phyloP scores from a whole-genome alignment of 1,139 yeast genomes.

The Candida dubliniensis region DNA sequence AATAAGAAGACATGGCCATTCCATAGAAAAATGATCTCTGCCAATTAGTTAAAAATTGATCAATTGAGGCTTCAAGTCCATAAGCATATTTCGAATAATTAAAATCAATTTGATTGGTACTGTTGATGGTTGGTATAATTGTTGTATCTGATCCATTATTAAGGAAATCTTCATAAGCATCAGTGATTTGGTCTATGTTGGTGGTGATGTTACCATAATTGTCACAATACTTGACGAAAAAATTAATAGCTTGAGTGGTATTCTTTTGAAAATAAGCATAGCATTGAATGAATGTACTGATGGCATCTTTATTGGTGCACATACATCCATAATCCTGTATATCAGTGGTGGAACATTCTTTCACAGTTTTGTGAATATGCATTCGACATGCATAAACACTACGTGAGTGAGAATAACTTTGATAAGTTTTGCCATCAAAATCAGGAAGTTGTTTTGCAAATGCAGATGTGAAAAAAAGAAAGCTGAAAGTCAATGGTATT shows the following conservation, averaged over 20 bases:
- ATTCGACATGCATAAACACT: conserved; percentile 6
- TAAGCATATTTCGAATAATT: conserved; percentile 6
- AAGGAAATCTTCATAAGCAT: conserved; percentile 20
- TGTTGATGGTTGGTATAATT: conserved; percentile 19
- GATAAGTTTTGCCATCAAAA: conserved; percentile 3
- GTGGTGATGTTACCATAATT: conserved; percentile 13
- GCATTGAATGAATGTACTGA: conserved; percentile 19
- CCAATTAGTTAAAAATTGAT: conserved; percentile 33
- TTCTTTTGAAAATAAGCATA: conserved; percentile 6
- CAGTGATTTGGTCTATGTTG: conserved; percentile 17
- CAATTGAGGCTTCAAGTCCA: conserved; percentile 10
- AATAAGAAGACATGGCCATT: conserved; percentile 34
- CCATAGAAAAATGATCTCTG: conserved; percentile 4
- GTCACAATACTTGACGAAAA: conserved; percentile 15
- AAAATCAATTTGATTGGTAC: neutral
- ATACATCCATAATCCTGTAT: conserved; percentile 12
- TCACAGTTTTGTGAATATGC: conserved; percentile 11
- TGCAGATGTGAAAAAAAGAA: conserved; percentile 1
- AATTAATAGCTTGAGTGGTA: conserved; percentile 7
- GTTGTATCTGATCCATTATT: conserved; percentile 17
- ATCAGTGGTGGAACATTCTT: conserved; percentile 11
- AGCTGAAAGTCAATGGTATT: neutral
- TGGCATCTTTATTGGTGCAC: conserved; percentile 15
- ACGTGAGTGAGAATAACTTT: conserved; percentile 4
- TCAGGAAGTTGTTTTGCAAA: conserved; percentile 1